phyloP scores from a whole-genome alignment of 129 eudicot genomes.

The Ambrosia artemisiifolia region DNA sequence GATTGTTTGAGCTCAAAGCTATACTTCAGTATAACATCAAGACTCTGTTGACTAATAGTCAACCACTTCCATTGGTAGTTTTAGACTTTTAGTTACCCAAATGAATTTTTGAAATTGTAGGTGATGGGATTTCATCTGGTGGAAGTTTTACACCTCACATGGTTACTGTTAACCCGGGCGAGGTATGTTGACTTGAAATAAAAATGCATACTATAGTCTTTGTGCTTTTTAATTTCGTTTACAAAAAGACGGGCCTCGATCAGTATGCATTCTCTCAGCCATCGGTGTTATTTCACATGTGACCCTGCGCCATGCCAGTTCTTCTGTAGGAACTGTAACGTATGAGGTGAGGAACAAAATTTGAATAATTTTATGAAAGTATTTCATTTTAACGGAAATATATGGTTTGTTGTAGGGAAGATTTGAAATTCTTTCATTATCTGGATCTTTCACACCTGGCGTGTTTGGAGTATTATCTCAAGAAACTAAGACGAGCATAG shows the following conservation, averaged over 20 bases:
- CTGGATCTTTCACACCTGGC: constrained; percentile 63
- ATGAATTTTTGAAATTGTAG: constrained; percentile 29
- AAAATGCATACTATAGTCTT: not conserved
- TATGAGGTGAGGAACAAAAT: constrained; percentile 52
- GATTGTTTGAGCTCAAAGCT: too few relatives aligned
- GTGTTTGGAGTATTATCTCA: constrained; percentile 37
- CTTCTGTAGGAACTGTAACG: constrained; percentile 69
- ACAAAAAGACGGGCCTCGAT: constrained; percentile 72
- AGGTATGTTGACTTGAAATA: constrained; percentile 43
- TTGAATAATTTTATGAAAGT: not conserved
- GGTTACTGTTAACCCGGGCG: constrained; percentile 70
- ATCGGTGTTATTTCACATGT: constrained; percentile 67
- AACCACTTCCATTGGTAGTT: too few relatives aligned
- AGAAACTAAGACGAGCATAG: constrained; percentile 52
- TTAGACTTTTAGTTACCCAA: too few relatives aligned
- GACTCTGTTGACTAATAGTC: too few relatives aligned
- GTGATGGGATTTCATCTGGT: constrained; percentile 57
- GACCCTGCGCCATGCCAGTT: constrained; percentile 55
- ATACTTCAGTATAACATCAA: too few relatives aligned
- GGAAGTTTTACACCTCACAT: constrained; percentile 69
- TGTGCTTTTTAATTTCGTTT: constrained; percentile 37
- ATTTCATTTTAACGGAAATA: not conserved
- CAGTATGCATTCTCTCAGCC: constrained; percentile 71
- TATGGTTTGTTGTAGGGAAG: constrained; percentile 48
- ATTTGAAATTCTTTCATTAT: constrained; percentile 70